These are phyloP conservation scores for Vicia villosa DNA, from an alignment of 306 rosid genomes.

Conservation along the genomic window DNA sequence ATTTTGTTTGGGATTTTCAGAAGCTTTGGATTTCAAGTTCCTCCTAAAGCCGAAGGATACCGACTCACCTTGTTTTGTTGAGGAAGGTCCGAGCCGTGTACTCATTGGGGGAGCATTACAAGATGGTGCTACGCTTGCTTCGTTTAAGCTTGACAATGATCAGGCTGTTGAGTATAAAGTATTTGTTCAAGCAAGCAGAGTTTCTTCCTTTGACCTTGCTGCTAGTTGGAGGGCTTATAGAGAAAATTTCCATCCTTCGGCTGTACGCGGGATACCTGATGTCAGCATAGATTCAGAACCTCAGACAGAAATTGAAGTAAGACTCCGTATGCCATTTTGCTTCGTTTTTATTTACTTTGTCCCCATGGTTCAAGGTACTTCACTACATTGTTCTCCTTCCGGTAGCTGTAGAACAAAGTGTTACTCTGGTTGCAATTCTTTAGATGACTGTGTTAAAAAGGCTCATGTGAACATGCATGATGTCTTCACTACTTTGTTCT, in stretches of 20 bases:
- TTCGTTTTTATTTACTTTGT: slow-evolving; percentile 13
- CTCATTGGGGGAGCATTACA: slow-evolving; percentile 78
- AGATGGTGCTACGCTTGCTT: slow-evolving; percentile 77
- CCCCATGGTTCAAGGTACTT: slow-evolving; percentile 24
- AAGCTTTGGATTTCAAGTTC: slow-evolving; percentile 89
- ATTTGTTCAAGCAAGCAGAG: slow-evolving; percentile 75
- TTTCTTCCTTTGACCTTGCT: slow-evolving; percentile 93
- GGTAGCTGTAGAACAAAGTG: slow-evolving; percentile 20
- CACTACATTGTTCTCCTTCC: slow-evolving; percentile 14
- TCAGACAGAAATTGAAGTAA: slow-evolving; percentile 66
- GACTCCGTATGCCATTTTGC: slow-evolving; percentile 9
- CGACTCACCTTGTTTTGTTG: slow-evolving; percentile 63
- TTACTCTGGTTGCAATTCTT: slow-evolving; percentile 25
- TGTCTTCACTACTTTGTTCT: slow-evolving; percentile 10
- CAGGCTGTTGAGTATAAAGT: slow-evolving; percentile 76
- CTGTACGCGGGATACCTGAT: slow-evolving; percentile 94
- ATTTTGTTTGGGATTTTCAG: slow-evolving; percentile 52
- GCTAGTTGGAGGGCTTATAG: slow-evolving; percentile 98
- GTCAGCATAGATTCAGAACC: slow-evolving; percentile 68
- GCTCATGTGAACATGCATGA: slow-evolving; percentile 17
- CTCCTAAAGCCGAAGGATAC: slow-evolving; percentile 75
- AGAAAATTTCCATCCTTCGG: slow-evolving; percentile 71
- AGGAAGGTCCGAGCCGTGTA: slow-evolving; percentile 86
- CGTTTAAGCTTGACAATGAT: slow-evolving; percentile 63
- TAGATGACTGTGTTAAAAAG: not conserved